phyloP scores from a whole-genome alignment of 2,329 filamentous ascomycete species.

The Didymella pinodella region DNA sequence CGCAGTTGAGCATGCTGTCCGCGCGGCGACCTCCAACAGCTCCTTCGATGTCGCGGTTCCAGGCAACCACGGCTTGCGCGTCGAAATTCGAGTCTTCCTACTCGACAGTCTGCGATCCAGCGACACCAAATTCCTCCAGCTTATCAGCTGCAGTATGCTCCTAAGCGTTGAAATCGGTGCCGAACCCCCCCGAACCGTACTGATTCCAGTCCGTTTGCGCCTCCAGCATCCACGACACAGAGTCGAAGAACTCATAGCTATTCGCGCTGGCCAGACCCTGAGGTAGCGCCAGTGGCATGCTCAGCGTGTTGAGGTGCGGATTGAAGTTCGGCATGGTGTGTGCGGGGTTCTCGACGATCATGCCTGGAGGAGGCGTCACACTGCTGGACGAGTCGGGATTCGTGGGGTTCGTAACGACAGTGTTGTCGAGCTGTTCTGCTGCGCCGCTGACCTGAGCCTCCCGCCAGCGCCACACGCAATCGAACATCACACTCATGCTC shows the following conservation, averaged over 20 bases:
- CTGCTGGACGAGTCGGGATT: slow-evolving; percentile 76
- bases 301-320: slow-evolving; percentile 49
- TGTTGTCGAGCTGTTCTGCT: slow-evolving; percentile 60
- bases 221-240: slow-evolving; percentile 92
- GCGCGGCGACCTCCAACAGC: not conserved
- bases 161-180: slow-evolving; percentile 45
- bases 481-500: slow-evolving; percentile 85
- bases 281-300: slow-evolving; percentile 67
- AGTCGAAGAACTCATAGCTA: slow-evolving; percentile 79
- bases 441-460: slow-evolving; percentile 65
- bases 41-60: not conserved
- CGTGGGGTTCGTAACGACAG: slow-evolving; percentile 86
- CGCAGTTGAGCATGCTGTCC: not conserved
- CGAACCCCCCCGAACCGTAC: slow-evolving; percentile 39
- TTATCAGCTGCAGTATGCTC: not conserved
- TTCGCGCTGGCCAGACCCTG: slow-evolving; percentile 58
- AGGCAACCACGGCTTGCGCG: not conserved
- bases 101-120: not conserved
- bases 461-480: slow-evolving; percentile 86
- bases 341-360: slow-evolving; percentile 42
- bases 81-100: not conserved
- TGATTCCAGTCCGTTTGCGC: slow-evolving; percentile 61
- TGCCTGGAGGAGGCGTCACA: slow-evolving; percentile 65
- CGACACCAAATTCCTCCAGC: not conserved
- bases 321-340: slow-evolving; percentile 49